Base-by-base conservation (phyloP, 2,329 filamentous ascomycete species). In the Aspergillus uvarum region DNA sequence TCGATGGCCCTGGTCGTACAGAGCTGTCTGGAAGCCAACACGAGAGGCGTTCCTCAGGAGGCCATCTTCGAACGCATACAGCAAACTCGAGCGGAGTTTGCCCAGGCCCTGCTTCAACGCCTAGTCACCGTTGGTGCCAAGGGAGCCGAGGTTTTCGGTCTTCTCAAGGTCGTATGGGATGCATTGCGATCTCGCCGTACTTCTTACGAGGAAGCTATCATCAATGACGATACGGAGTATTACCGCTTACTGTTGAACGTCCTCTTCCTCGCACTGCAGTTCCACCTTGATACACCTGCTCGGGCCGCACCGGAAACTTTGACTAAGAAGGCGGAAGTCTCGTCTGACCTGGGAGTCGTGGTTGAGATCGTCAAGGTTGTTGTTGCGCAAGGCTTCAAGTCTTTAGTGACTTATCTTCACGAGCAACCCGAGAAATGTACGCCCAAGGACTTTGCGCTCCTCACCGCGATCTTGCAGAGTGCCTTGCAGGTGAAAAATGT, bases 401-500 rank as follows among this genome's bases (percentile, higher is more conserved):
- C 89, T 22, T 82, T 97, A 22, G 92, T 92, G 35, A 87, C 87
- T 14, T 86, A 92, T 56, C 85, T 98, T 14, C 95, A 99, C 71
- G 89, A 95, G 35, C 82, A 88, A 31, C 83, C 89, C 4, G 72
- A 77, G 26, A 82, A 85, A 19, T 85, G 88, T 54, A 83, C 83
- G 1, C 90, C 92, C 0, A 89, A 90, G 59, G 95, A 99, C 72
- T 87, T 99, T 65, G 89, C 89, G 3, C 86, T 98, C 47, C 78
- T 99, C 49, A 96, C 92, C 11, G 93, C 91, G 3, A 89, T 98
- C 49, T 79, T 98, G 42, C 93, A 97, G 75, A 90, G 89, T 32
- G 89, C 91, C 66, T 82, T 98, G 16, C 87, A 87, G 63, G 84
- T 96, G 31, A 91, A 92, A 0, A 88, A 89, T 51, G 88, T 91